Base-by-base conservation (phyloP, 1,284 basidiomycete genomes). In the Trichosporon ovoides region DNA sequence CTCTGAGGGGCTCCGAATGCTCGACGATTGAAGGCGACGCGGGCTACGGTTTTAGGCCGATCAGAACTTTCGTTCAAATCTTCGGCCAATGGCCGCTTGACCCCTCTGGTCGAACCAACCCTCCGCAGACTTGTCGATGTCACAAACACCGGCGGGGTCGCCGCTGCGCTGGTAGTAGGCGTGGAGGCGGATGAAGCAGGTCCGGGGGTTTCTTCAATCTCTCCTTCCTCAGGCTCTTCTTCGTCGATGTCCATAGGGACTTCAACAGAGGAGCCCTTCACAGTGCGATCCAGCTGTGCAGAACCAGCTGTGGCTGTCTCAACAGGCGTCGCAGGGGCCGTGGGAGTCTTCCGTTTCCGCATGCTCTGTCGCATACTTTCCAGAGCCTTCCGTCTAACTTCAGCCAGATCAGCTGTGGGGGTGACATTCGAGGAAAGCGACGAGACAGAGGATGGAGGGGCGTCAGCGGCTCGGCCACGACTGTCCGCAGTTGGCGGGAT, bases 31-130 rank as follows among this genome's bases (percentile, higher is more conserved):
- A 58, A 24, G 19, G 53, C 40, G 4, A 48, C 22, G 3, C 58
- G 61, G 14, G 31, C 13, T 1, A 43, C 52, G 58, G 61, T 52
- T 49, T 38, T 18, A 48, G 28, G 64, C 20, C 56, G 61, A 6
- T 53, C 53, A 7, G n/a, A 61, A n/a, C 60, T 62, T 12, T 76
- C 72, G 55, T 69, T 68, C 38, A 73, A 38, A 52, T 76, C 74
- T 54, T 74, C 74, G 2, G 74, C 74, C 14, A 59, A 65, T 3
- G 67, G 64, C 19, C 74, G 65, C 52, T 72, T 74, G 14, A 61
- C 55, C 2, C 71, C 70, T 36, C 70, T 61, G 4, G 64, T 50
- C 7, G 43, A 48, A 14, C 14, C 24, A 9, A 22, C 28, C n/a
- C 43, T 28, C 14, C 43, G 43, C 9, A 48, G 43, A 59, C 22